Evolutionary conservation across 169 alveolate species (phyloP), one percentile per base, ranked within the genome.

Genomic region (Toxoplasma gondii): DNA sequence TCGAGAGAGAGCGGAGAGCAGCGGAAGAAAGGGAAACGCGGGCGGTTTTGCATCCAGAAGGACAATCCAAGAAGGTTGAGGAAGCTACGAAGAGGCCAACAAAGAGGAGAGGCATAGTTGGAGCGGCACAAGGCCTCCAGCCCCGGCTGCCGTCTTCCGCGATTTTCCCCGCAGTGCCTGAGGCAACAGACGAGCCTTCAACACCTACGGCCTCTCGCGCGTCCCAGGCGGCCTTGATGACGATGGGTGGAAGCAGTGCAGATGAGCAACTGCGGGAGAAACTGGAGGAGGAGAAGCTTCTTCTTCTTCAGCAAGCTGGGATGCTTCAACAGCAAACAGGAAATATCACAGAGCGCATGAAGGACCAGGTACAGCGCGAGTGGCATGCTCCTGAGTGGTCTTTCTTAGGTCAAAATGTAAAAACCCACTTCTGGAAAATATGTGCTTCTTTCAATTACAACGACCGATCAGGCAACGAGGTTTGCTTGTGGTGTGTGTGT

Each of bases 241-340:
- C 90, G 38, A 82, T 82, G 90, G 90, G 90, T 16, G 90, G 90
- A 41, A 82, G 90, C 64, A 44, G 90, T 49, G 90, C 90, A 7
- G 90, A 82, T 39, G 90, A 82, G 34, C 90, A 44, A 7, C 90
- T 82, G 41, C 53, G 90, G 39, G 64, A 43, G 53, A 38, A 49
- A 36, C 67, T 82, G 64, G 90, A 82, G 41, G 90, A 82, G 90
- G 90, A 82, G 38, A 82, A 82, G 90, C 69, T 82, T 22, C 90
- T 82, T 1, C 90, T 82, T 27, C 64, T 82, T 38, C 90, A 82
- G 39, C 90, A 82, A 29, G 90, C 90, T 0, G 90, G 90, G 36
- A 44, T 39, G 67, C 90, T 82, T 27, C 90, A 82, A 49, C 90
- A 44, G 39, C 69, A 38, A 43, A 43, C 90, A 12, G 90, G 90